Evolutionary conservation across 2,329 filamentous ascomycete species (phyloP), one percentile per base, ranked within the genome.

Genomic region (Curvularia hawaiiensis): DNA sequence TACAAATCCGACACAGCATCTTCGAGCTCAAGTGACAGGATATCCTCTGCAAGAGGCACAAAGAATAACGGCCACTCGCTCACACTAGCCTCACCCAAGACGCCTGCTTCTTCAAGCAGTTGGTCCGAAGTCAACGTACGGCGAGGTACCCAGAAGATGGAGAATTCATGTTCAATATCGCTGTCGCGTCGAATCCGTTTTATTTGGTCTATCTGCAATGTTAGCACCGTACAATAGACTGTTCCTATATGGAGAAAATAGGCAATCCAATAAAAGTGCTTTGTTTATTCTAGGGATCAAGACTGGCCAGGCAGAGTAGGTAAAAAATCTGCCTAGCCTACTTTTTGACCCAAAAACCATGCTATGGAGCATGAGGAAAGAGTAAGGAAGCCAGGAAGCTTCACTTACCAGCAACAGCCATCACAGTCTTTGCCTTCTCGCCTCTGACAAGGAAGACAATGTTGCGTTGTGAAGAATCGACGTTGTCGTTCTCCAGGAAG

Each of bases 131-230:
- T 89, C 53, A 96, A 82, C 4, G 95, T 98, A 60, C 95, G 90
- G 56, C 95, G 88, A 6, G 96, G 94, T 41, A 96, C 90, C 91
- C 95, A 98, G 74, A 97, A 94, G 67, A 99, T 90, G 62, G 93
- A 94, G 74, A 98, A 97, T 69, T 99, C 94, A 84, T 99, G 95
- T 65, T 92, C 91, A 46, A 89, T 91, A 70, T 92, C 90, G 73
- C 90, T 93, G 76, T 95, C 92, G 71, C 89, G 90, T 69, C 94
- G 91, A 57, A 98, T 83, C 59, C 91, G 88, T 76, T 93, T 94
- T 68, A 98, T 92, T 80, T 98, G 92, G 67, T 91, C 94, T 97
- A 59, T 72, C 50, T 69, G 44, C 53, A 52, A 64, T 85, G 79
- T 84, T 79, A 82, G 82, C 80, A 80, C 77, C 66, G 56, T 60